Conservation (phyloP, 257 asterid species). For the Ballota nigra region DNA sequence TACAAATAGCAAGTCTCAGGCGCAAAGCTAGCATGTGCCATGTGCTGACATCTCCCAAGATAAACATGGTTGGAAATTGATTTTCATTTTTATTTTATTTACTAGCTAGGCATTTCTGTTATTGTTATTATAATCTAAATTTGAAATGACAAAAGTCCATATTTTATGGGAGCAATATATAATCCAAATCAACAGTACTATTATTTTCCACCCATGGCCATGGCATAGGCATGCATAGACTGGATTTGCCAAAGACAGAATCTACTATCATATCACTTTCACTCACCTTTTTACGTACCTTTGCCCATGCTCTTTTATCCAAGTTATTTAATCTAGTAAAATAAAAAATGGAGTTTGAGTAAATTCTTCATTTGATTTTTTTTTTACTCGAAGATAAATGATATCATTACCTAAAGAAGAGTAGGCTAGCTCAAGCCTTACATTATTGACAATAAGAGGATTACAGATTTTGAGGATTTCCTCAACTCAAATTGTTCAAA, state of each 20-base stretch:
- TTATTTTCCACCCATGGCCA: too few relatives aligned
- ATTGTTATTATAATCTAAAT: background rate
- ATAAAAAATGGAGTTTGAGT: too few relatives aligned
- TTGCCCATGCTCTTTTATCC: background rate
- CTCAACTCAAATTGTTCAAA: too few relatives aligned
- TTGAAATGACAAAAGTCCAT: conserved; percentile 2
- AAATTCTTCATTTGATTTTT: too few relatives aligned
- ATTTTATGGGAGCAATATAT: background rate
- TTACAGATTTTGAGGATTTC: too few relatives aligned
- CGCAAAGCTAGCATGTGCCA: conserved; percentile 30
- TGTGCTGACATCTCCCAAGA: conserved; percentile 36
- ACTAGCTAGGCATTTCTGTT: background rate
- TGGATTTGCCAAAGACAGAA: too few relatives aligned
- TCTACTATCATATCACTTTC: background rate
- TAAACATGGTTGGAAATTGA: conserved; percentile 16
- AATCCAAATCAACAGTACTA: background rate
- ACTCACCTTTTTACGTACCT: background rate
- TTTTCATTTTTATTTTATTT: background rate
- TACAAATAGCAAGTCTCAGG: background rate
- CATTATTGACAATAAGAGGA: too few relatives aligned
- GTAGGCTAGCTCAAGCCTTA: too few relatives aligned
- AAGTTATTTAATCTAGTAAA: background rate
- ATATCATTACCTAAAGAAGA: too few relatives aligned
- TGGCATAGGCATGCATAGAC: too few relatives aligned
- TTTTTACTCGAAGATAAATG: too few relatives aligned